Base-by-base conservation (phyloP, 805 yeast species). In the Saturnispora quitensis region DNA sequence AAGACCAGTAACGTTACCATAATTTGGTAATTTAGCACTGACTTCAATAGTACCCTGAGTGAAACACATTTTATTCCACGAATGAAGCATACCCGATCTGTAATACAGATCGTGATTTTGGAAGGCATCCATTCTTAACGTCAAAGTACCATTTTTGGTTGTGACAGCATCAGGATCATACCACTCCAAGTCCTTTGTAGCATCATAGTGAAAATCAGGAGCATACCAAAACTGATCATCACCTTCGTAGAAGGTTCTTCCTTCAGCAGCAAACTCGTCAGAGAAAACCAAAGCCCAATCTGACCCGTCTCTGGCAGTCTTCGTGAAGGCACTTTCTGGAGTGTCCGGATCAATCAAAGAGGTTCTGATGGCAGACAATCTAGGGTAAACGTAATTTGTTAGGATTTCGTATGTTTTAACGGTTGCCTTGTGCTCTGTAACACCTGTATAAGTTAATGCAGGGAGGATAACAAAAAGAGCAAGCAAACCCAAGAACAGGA, bases 201-300 rank as follows among this genome's bases (percentile, higher is more conserved):
- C 96, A 50, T 77, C 90, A 67, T 90, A 90, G 65, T 89, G 80
- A 35, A 89, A 59, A 68, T 89, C 88, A 2, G 83, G 86, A 3
- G 89, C 96, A 43, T 85, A 78, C 85, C 91, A 90, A 63, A 86
- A 89, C 67, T 87, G 96, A 65, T 89, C 97, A 64, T 89, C 96
- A 43, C 91, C 93, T 8, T 80, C 84, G 66, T 88, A 89, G 64
- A 90, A 90, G 3, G 95, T 84, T 61, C 97, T 76, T 8, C 97
- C 97, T 55, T 85, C 93, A 13, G 79, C 82, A 60, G 87, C 85
- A 71, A 90, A 90, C 68, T 90, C 97, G 68, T 90, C 97, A 22
- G 91, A 82, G 63, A 90, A 90, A 1, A 86, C 96, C 60, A 90
- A 75, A 13, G 70, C 63, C 95, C 96, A 87, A 15, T 58, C 59